Evolutionary conservation across 768 basidiomycete species (phyloP), one percentile per base, ranked within the genome.

Genomic region (Psilocybe cubensis): DNA sequence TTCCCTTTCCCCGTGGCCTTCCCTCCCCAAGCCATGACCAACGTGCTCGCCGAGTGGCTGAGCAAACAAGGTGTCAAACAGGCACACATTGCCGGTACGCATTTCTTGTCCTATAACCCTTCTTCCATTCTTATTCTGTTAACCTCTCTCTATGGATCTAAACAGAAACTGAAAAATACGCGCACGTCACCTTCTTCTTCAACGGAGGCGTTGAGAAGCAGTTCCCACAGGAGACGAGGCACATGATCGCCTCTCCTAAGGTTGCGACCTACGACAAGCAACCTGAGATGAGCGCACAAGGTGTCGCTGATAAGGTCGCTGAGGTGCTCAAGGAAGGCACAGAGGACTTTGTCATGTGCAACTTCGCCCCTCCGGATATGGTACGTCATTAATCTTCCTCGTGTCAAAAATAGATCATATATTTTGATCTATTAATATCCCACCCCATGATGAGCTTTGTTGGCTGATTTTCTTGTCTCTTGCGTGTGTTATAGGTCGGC

Each of bases 131-230:
- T 29, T 10, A 31, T 12, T 52, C 17, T n/a, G 4, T 14, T 46
- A 18, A 47, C 18, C 50, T 23, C 9, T 23, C 23, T 4, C 42
- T 60, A 53, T n/a, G n/a, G 50, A 47, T 40, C 20, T 38, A 17
- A 17, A 24, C 67, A 83, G 95, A 97, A 72, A 96, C 95, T n/a
- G 95, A 96, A 71, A 96, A 98, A 75, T 98, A 96, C 72, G 94
- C 94, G 1, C 95, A 98, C 68, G 92, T 98, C 54, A 98, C 95
- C 0, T 96, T 97, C 81, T 97, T 96, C 83, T 96, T 97, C 83
- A 97, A 96, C 72, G 96, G 95, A 12, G 95, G 95, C 54, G 87
- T 94, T 25, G 96, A 97, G 79, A 92, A 94, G 69, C 92, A 96
- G 66, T 98, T 92, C 73, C 79, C 83, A 12, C 72, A 77, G 29